Evolutionary conservation across 1,139 yeast species (phyloP).

Genomic region (Debaryomyces singareniensis): DNA sequence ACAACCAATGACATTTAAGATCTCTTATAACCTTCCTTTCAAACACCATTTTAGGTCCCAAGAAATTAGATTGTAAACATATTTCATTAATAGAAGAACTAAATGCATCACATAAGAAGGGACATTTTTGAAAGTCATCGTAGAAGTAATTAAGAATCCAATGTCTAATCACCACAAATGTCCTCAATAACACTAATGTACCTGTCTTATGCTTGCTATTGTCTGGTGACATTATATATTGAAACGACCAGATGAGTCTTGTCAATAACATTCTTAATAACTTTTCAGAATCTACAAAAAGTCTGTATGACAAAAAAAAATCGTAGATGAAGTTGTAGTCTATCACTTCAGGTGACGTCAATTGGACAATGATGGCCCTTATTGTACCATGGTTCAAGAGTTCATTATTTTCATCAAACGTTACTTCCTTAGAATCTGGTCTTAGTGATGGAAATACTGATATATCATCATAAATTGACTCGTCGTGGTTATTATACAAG

Average conservation of each 20-base stretch:
- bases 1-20: slow-evolving; percentile 38
- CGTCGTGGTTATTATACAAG: slow-evolving; percentile 32
- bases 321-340: slow-evolving; percentile 78
- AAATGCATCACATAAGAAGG: slow-evolving; percentile 41
- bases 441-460: slow-evolving; percentile 29
- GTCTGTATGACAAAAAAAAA: slow-evolving; percentile 77
- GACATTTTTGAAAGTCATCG: slow-evolving; percentile 56
- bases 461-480: slow-evolving; percentile 36
- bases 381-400: slow-evolving; percentile 35
- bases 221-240: slow-evolving; percentile 27
- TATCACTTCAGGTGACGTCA: slow-evolving; percentile 73
- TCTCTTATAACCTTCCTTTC: slow-evolving; percentile 42
- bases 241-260: slow-evolving; percentile 71
- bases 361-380: slow-evolving; percentile 58
- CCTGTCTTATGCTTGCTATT: slow-evolving; percentile 45
- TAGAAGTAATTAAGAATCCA: slow-evolving; percentile 78
- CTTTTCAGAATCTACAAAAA: slow-evolving; percentile 53
- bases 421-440: slow-evolving; percentile 18
- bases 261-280: slow-evolving; percentile 57
- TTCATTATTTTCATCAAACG: slow-evolving; percentile 30
- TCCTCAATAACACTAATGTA: slow-evolving; percentile 67
- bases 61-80: slow-evolving; percentile 21
- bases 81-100: slow-evolving; percentile 45
- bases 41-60: slow-evolving; percentile 20
- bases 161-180: slow-evolving; percentile 82